Percentiles rank a stretch among this genome's conserved stretches.
Conservation (phyloP, 768 basidiomycete species). For the Pluteus cervinus region DNA sequence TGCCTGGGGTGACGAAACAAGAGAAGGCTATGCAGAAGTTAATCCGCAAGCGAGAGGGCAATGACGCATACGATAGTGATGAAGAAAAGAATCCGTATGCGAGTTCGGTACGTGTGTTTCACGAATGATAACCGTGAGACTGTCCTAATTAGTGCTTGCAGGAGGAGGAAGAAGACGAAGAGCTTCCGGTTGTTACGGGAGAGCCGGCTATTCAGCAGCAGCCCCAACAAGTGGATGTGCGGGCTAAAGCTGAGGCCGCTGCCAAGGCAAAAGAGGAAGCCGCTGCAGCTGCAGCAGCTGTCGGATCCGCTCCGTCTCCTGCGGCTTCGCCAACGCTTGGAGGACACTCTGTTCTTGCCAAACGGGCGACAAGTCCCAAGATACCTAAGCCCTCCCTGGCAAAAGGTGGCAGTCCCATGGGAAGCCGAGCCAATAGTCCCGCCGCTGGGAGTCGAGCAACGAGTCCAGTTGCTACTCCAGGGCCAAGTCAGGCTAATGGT, state of each 20-base stretch:
- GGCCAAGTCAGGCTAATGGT: no score
- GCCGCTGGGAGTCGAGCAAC: constrained; percentile 34
- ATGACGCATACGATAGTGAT: constrained; percentile 75
- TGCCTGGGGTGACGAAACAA: constrained; percentile 53
- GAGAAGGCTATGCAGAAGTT: constrained; percentile 83
- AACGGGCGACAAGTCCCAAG: constrained; percentile 82
- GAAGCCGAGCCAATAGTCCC: constrained; percentile 51
- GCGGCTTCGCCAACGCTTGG: constrained; percentile 48
- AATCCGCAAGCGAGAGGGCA: constrained; percentile 79
- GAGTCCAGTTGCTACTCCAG: constrained; percentile 30
- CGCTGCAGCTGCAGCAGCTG: constrained; percentile 35
- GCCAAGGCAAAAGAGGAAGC: constrained; percentile 38
- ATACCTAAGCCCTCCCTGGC: constrained; percentile 50
- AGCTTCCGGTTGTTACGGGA: constrained; percentile 38
- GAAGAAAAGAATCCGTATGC: constrained; percentile 83
- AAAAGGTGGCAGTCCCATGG: constrained; percentile 57
- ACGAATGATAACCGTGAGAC: not conserved
- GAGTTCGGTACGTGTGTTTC: constrained; percentile 49
- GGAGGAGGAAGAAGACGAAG: constrained; percentile 74
- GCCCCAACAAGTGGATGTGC: constrained; percentile 39
- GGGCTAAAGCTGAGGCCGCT: constrained; percentile 11
- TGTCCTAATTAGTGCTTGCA: constrained; percentile 18
- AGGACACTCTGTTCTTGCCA: constrained; percentile 76
- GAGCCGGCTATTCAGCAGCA: constrained; percentile 43
- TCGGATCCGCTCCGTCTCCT: constrained; percentile 58